Evolutionary conservation across 2,329 filamentous ascomycete species (phyloP).

Genomic region (Blastomyces parvus): DNA sequence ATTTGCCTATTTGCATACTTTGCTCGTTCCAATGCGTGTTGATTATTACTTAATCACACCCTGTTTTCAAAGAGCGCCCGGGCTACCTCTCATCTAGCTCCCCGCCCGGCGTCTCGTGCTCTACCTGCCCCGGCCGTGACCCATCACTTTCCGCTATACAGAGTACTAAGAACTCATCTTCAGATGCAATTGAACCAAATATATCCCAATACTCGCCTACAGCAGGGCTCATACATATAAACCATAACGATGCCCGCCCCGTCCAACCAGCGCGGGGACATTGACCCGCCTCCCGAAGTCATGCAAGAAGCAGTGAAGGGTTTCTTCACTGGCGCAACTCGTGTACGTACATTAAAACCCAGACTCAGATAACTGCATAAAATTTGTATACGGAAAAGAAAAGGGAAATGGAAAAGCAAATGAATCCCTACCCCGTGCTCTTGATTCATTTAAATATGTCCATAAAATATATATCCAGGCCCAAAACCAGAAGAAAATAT

Average conservation of each 20-base stretch:
- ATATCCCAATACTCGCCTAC: neutral
- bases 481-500: neutral
- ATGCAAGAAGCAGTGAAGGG: constrained; percentile 34
- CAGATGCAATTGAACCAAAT: neutral
- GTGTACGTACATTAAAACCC: constrained; percentile 27
- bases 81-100: neutral
- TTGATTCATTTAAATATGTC: neutral
- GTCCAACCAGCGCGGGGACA: constrained; percentile 29
- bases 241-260: constrained; percentile 33
- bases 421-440: neutral
- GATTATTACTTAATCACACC: neutral
- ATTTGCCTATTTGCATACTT: too few relatives aligned
- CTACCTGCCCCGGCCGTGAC: neutral
- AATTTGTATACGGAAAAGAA: neutral
- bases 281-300: constrained; percentile 36
- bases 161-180: neutral
- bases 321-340: constrained; percentile 36
- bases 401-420: neutral
- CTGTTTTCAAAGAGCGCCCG: neutral
- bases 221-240: constrained; percentile 3
- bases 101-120: neutral
- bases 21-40: neutral
- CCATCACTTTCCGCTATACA: neutral
- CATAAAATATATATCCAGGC: neutral
- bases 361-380: neutral